Percentiles rank a stretch among this genome's conserved stretches.
Conservation (phyloP, 2,329 filamentous ascomycete species). For the Scytalidium lignicola region DNA sequence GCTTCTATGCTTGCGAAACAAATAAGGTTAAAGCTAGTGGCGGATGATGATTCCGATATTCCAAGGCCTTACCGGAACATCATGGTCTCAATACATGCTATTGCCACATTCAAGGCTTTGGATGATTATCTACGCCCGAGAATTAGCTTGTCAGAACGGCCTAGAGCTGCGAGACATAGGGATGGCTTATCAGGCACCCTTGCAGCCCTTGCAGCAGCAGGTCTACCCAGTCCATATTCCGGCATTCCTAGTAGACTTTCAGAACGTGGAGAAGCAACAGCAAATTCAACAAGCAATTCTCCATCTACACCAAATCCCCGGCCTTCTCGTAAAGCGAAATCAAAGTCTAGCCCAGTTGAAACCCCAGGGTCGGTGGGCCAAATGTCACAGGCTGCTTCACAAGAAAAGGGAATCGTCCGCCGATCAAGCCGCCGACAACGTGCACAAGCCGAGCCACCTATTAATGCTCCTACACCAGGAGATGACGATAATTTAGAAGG, state of each 20-base stretch:
- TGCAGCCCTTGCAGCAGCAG: slow-evolving; percentile 71
- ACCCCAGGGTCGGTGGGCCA: slow-evolving; percentile 37
- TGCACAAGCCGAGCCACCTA: slow-evolving; percentile 45
- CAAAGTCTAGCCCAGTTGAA: slow-evolving; percentile 37
- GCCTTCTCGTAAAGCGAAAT: slow-evolving; percentile 31
- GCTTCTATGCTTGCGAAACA: slow-evolving; percentile 97
- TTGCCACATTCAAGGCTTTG: slow-evolving; percentile 93
- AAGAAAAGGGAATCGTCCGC: slow-evolving; percentile 54
- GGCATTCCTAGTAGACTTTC: slow-evolving; percentile 23
- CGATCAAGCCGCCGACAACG: slow-evolving; percentile 59
- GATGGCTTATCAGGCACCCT: slow-evolving; percentile 64
- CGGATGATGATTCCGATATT: slow-evolving; percentile 87
- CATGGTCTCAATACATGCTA: slow-evolving; percentile 97
- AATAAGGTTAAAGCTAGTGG: slow-evolving; percentile 79
- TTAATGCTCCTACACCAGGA: slow-evolving; percentile 46
- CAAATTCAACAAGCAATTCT: slow-evolving; percentile 32
- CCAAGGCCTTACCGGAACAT: slow-evolving; percentile 85
- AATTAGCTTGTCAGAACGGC: slow-evolving; percentile 74
- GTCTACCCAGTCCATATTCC: slow-evolving; percentile 47
- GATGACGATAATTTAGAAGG: slow-evolving; percentile 60
- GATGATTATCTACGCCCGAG: slow-evolving; percentile 93
- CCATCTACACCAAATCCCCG: slow-evolving; percentile 32
- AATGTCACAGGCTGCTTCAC: slow-evolving; percentile 37
- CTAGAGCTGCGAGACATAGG: slow-evolving; percentile 52
- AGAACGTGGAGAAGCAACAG: slow-evolving; percentile 21